phyloP scores from a whole-genome alignment of 257 asterid species.

The Gentiana straminea region DNA sequence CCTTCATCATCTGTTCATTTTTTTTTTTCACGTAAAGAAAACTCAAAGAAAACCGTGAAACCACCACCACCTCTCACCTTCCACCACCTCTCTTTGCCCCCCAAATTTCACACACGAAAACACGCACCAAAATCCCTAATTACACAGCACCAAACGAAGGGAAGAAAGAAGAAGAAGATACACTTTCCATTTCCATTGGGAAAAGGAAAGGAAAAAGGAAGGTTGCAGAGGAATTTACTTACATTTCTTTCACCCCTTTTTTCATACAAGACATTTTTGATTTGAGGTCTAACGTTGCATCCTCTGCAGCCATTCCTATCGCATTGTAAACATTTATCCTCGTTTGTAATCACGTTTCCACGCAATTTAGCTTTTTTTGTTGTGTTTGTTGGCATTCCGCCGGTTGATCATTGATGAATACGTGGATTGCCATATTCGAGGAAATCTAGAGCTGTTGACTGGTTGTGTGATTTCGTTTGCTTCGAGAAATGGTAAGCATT shows the following conservation, averaged over 20 bases:
- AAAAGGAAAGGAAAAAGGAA: neutral
- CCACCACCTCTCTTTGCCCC: neutral
- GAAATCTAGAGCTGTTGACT: slow-evolving; percentile 13
- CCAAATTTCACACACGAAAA: neutral
- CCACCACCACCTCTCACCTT: neutral
- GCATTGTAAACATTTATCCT: slow-evolving; percentile 4
- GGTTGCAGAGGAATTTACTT: slow-evolving; percentile 10
- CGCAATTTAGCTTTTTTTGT: neutral
- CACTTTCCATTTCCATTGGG: slow-evolving; percentile 6
- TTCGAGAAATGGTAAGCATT: slow-evolving; percentile 17
- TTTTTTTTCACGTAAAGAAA: neutral
- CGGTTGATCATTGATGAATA: slow-evolving; percentile 1
- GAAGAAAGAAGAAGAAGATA: neutral
- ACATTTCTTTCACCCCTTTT: neutral
- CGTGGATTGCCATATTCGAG: slow-evolving; percentile 14
- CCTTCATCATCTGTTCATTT: no score
- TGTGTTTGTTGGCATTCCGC: neutral
- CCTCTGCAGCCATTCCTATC: slow-evolving; percentile 2
- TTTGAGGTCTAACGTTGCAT: neutral
- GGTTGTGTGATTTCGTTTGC: slow-evolving; percentile 10
- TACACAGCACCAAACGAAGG: neutral
- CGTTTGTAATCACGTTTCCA: neutral
- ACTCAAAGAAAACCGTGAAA: no score
- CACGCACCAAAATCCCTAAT: neutral
- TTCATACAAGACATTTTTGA: neutral